Evolutionary conservation across 2,329 filamentous ascomycete species (phyloP).

Genomic region (Mycosphaerella arachidis): DNA sequence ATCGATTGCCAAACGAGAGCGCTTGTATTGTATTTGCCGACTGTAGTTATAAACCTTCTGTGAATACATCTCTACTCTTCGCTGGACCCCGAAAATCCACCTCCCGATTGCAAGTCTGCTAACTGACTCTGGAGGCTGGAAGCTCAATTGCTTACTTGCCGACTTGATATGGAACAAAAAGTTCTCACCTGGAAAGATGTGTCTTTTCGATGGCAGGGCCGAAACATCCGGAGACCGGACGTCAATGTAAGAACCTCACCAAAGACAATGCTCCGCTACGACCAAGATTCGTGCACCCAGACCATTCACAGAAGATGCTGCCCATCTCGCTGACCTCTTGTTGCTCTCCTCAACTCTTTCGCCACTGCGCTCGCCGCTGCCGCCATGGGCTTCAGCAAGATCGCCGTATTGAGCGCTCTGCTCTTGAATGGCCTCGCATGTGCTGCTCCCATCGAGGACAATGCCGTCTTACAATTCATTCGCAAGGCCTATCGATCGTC

Average conservation of each 20-base stretch:
- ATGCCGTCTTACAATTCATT: too few relatives aligned
- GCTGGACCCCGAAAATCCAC: not conserved
- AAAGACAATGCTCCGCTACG: not conserved
- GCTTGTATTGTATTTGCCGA: conserved; percentile 7
- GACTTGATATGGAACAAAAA: not conserved
- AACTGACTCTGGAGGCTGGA: not conserved
- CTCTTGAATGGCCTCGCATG: too few relatives aligned
- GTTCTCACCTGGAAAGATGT: not conserved
- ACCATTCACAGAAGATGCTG: too few relatives aligned
- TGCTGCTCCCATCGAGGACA: too few relatives aligned
- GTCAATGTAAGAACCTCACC: not conserved
- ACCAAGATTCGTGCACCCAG: not conserved
- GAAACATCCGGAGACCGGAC: not conserved
- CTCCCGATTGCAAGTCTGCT: not conserved
- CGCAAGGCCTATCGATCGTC: too few relatives aligned
- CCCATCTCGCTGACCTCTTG: too few relatives aligned
- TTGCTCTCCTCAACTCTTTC: too few relatives aligned
- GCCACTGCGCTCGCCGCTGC: too few relatives aligned
- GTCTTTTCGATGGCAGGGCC: too few relatives aligned
- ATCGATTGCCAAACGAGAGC: conserved; percentile 1
- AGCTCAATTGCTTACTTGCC: not conserved
- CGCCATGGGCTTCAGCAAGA: too few relatives aligned
- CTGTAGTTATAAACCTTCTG: conserved; percentile 7
- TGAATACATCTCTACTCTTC: conserved; percentile 13
- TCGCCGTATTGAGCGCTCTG: too few relatives aligned